Conservation (phyloP, 192 early-diverging fungal genomes). For the Cetraspora pellucida region DNA sequence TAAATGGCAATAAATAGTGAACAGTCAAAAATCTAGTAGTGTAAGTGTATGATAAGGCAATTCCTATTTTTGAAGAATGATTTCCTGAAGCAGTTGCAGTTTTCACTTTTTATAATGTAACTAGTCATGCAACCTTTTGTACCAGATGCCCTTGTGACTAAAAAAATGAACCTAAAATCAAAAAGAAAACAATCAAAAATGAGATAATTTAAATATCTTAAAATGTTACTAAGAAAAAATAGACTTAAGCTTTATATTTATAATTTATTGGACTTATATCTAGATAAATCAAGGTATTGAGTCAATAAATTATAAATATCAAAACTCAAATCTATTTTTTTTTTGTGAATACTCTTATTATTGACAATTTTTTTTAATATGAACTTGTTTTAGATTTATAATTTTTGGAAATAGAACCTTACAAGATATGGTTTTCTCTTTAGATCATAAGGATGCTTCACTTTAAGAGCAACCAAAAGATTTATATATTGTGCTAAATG, state of each 20-base stretch:
- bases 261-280: no score
- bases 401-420: not conserved
- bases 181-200: conserved; percentile 26
- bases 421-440: not conserved
- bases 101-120: conserved; percentile 37
- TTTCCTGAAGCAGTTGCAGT: conserved; percentile 13
- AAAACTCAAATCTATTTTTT: no score
- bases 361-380: no score
- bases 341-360: no score
- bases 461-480: conserved; percentile 9
- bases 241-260: no score
- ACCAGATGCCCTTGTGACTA: conserved; percentile 18
- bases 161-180: conserved; percentile 29
- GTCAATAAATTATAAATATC: no score
- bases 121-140: conserved; percentile 26
- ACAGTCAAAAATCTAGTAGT: conserved; percentile 14
- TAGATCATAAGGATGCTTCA: conserved; percentile 16
- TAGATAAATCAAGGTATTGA: no score
- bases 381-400: not conserved
- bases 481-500: not conserved
- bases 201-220: conserved; percentile 14
- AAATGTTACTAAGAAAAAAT: no score
- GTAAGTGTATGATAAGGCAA: conserved; percentile 31
- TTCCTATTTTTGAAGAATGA: conserved; percentile 23
- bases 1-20: no score